Percentiles rank a stretch among this genome's conserved stretches.
Evolutionary conservation across 1,284 basidiomycete species (phyloP).

Genomic region (Omphalotus olearius): DNA sequence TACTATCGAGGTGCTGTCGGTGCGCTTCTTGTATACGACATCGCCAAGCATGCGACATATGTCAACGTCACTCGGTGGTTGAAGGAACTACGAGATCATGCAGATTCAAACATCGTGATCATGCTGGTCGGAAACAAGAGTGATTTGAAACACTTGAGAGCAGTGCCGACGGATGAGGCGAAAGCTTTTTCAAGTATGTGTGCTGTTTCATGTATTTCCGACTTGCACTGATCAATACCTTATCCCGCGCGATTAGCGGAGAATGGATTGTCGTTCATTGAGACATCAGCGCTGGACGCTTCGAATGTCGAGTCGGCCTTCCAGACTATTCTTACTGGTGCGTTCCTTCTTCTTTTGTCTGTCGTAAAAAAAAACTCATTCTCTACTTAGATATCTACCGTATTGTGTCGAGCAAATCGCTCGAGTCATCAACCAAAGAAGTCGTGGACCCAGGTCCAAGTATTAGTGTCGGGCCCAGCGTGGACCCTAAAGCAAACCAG

Average conservation of each 20-base stretch:
- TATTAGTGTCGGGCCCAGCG: slow-evolving; percentile 67
- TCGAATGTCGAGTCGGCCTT: slow-evolving; percentile 97
- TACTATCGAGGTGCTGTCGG: slow-evolving; percentile 99
- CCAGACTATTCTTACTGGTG: slow-evolving; percentile 95
- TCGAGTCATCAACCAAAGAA: slow-evolving; percentile 69
- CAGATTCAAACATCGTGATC: slow-evolving; percentile 91
- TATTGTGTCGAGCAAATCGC: slow-evolving; percentile 82
- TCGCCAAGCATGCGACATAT: slow-evolving; percentile 94
- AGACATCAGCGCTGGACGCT: slow-evolving; percentile 99
- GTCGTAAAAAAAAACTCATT: slow-evolving; percentile 1
- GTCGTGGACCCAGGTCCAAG: slow-evolving; percentile 48
- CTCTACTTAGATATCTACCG: slow-evolving; percentile 75
- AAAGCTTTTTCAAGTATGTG: slow-evolving; percentile 78
- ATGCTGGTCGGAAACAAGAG: slow-evolving; percentile 97
- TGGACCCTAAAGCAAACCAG: slow-evolving; percentile 35
- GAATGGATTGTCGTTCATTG: slow-evolving; percentile 93
- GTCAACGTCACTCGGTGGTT: slow-evolving; percentile 97
- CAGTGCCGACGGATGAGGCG: slow-evolving; percentile 94
- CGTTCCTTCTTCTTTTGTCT: slow-evolving; percentile 9
- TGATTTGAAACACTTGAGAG: slow-evolving; percentile 95
- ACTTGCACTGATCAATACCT: not conserved
- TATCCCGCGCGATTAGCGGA: slow-evolving; percentile 33
- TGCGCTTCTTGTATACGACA: slow-evolving; percentile 89
- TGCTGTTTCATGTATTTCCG: not conserved
- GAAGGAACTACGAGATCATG: slow-evolving; percentile 95